phyloP scores from a whole-genome alignment of 192 early-diverging fungal genomes.

The Linnemannia hyalina region DNA sequence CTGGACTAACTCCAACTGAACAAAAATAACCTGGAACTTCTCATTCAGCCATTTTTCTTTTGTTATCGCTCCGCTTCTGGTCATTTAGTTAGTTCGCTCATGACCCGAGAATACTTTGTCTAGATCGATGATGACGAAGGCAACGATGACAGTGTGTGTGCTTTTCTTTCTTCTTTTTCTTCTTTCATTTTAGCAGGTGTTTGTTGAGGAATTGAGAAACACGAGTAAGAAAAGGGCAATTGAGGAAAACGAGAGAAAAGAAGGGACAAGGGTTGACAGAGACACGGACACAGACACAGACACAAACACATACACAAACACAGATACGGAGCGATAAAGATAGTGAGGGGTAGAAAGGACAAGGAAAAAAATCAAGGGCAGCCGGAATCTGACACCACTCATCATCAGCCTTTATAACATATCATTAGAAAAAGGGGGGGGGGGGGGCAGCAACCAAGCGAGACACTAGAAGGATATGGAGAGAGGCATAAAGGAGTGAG shows the following conservation, averaged over 20 bases:
- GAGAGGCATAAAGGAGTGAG: not conserved
- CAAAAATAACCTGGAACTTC: not conserved
- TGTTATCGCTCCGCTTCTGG: not conserved
- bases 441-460: not conserved
- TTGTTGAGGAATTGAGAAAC: conserved; percentile 3
- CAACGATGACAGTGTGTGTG: not conserved
- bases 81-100: not conserved
- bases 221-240: not conserved
- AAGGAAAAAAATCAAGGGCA: not conserved
- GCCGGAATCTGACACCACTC: not conserved
- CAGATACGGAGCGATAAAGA: not conserved
- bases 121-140: not conserved
- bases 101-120: not conserved
- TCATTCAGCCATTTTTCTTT: too few relatives aligned
- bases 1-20: not conserved
- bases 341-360: not conserved
- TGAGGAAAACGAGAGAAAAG: not conserved
- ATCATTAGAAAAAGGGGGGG: not conserved
- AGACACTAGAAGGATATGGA: not conserved
- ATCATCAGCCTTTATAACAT: not conserved
- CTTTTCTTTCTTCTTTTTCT: not conserved
- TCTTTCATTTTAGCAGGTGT: not conserved
- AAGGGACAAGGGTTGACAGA: not conserved
- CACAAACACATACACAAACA: not conserved
- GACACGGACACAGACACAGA: not conserved